A percentile compares a stretch with the other conserved stretches of the same genome.
Evolutionary conservation across 805 yeast species (phyloP).

Genomic region (Lachancea quebecensis): DNA sequence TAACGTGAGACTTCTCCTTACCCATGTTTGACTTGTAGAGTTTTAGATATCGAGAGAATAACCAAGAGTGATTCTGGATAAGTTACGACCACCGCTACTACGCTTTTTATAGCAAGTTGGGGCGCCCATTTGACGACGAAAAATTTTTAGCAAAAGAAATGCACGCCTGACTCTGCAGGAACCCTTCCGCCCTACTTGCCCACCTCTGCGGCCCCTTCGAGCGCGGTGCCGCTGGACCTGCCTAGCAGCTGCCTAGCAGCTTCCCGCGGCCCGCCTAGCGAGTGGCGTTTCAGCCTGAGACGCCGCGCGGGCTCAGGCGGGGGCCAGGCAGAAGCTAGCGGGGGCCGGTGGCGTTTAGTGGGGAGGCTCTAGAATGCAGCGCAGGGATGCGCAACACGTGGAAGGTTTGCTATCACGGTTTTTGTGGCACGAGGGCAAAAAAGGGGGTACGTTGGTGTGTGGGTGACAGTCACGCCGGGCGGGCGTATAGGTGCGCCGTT

Average conservation of each 20-base stretch:
- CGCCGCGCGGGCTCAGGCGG: too few species aligned
- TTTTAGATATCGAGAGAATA: constrained; percentile 6
- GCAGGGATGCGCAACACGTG: too few species aligned
- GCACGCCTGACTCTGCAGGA: not conserved
- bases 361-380: too few species aligned
- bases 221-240: too few species aligned
- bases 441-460: not conserved
- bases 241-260: too few species aligned
- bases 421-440: too few species aligned
- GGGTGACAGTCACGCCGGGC: constrained; percentile 2
- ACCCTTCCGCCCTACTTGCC: not conserved
- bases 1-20: constrained; percentile 95
- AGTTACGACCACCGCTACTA: not conserved
- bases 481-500: not conserved
- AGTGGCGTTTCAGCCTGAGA: too few species aligned
- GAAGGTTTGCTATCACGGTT: too few species aligned
- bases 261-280: too few species aligned
- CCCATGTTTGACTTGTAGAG: constrained; percentile 45
- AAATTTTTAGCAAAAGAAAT: not conserved
- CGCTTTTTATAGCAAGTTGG: not conserved
- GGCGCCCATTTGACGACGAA: not conserved
- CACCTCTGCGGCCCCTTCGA: not conserved
- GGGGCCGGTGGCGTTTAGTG: too few species aligned
- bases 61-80: not conserved
- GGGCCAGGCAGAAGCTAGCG: too few species aligned